phyloP scores from a whole-genome alignment of 2,329 filamentous ascomycete species.

The Whalleya microplaca region DNA sequence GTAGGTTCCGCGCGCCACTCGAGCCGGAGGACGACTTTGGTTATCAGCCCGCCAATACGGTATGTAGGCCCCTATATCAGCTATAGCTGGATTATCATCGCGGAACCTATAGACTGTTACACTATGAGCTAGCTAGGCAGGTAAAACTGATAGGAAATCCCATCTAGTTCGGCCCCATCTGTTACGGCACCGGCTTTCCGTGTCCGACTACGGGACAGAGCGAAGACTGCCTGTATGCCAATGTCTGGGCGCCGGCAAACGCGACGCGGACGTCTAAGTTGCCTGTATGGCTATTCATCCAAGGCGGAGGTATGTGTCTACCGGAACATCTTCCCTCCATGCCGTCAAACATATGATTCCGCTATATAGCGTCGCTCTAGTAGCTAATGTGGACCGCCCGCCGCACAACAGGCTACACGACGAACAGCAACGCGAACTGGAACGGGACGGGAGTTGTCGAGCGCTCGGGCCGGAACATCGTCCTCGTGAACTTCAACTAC shows the following conservation, averaged over 20 bases:
- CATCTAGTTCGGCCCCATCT: constrained; percentile 48
- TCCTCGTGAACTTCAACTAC: constrained; percentile 66
- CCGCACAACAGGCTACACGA: constrained; percentile 44
- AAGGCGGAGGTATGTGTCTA: constrained; percentile 32
- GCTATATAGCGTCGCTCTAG: background rate
- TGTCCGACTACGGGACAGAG: constrained; percentile 37
- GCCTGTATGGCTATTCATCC: constrained; percentile 59
- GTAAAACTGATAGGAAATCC: constrained; percentile 5
- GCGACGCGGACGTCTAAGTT: constrained; percentile 47
- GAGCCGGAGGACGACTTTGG: constrained; percentile 41
- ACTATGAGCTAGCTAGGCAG: background rate
- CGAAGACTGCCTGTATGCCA: constrained; percentile 50
- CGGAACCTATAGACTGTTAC: background rate
- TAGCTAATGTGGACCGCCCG: background rate
- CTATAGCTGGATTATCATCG: background rate
- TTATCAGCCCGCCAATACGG: constrained; percentile 42
- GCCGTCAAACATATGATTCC: background rate
- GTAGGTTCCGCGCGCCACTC: constrained; percentile 55
- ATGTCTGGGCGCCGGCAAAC: constrained; percentile 48
- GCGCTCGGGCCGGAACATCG: constrained; percentile 48
- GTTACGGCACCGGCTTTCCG: constrained; percentile 43
- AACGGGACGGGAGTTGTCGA: constrained; percentile 53
- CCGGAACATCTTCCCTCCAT: background rate
- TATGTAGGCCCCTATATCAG: constrained; percentile 16
- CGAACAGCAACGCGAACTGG: constrained; percentile 54